A percentile compares a stretch with the other conserved stretches of the same genome.
Conservation (phyloP, 768 basidiomycete species). For the Termitomyces eurrhizus region DNA sequence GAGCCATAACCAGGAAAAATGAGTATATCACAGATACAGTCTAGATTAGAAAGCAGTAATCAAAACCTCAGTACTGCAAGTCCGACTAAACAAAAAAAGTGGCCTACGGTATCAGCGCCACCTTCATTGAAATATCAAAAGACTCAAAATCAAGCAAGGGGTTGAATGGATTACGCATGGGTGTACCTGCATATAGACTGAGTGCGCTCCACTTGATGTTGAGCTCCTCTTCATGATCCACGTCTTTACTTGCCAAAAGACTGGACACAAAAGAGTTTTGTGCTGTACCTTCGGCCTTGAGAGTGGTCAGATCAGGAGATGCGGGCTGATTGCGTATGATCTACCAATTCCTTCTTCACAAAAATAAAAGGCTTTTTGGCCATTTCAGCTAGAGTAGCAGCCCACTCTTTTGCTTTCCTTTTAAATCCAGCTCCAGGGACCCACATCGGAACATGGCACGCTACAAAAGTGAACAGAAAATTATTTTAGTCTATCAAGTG, state of each 20-base stretch:
- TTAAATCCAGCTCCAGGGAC: not conserved
- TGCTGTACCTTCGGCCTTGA: constrained; percentile 50
- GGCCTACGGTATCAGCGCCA: constrained; percentile 49
- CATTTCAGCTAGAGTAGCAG: not conserved
- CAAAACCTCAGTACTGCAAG: not conserved
- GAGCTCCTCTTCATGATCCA: constrained; percentile 50
- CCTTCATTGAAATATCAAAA: constrained; percentile 26
- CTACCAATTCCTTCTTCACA: not conserved
- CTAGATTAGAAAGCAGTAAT: constrained; percentile 25
- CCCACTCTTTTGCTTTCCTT: not conserved
- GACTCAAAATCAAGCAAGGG: not conserved
- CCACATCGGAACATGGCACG: not conserved
- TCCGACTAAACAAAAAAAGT: not conserved
- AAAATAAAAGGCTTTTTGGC: not conserved
- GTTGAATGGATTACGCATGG: not conserved
- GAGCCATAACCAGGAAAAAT: constrained; percentile 56
- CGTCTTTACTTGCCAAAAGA: constrained; percentile 44
- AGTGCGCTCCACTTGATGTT: constrained; percentile 62
- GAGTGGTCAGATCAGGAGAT: not conserved
- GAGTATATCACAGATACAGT: constrained; percentile 56
- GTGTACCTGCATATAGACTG: constrained; percentile 44
- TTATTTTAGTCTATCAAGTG: not conserved
- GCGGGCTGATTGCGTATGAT: not conserved
- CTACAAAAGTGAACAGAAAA: not conserved
- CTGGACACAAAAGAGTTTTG: constrained; percentile 54